Conservation (phyloP, 176 grass and related monocot genomes). For the Aegilops tauschii region DNA sequence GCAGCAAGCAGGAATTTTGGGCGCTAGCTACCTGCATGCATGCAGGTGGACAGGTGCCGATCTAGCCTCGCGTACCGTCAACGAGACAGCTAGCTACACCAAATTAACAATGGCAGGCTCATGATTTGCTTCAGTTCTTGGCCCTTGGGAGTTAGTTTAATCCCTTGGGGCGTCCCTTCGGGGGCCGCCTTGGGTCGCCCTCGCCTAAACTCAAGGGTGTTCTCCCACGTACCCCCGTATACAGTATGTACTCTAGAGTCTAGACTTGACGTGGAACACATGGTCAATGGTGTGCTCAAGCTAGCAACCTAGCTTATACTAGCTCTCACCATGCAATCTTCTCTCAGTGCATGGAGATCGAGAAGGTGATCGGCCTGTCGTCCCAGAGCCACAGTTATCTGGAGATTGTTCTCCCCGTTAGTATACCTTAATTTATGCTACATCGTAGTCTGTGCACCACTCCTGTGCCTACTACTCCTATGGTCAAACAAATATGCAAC, state of each 20-base stretch:
- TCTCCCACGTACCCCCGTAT: slow-evolving; percentile 11
- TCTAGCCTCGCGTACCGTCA: too few species aligned
- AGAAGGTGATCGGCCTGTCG: too few species aligned
- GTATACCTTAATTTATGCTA: background rate
- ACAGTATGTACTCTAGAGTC: background rate
- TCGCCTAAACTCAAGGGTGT: background rate
- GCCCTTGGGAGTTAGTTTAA: slow-evolving; percentile 26
- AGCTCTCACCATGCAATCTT: too few species aligned
- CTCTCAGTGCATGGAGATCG: too few species aligned
- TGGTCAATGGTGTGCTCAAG: background rate
- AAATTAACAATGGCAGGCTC: background rate
- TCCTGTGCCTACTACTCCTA: background rate
- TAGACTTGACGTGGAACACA: slow-evolving; percentile 17
- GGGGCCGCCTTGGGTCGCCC: background rate
- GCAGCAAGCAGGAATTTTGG: background rate
- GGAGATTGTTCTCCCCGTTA: background rate
- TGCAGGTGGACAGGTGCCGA: background rate
- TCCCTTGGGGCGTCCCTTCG: background rate
- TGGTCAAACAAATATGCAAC: background rate
- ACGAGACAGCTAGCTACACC: background rate
- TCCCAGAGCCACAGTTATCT: too few species aligned
- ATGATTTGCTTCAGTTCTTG: background rate
- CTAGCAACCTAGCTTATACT: too few species aligned
- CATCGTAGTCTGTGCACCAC: slow-evolving; percentile 9
- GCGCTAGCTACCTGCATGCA: background rate